Conservation (phyloP, 2,329 filamentous ascomycete genomes). For the Xylariaceae sp. region DNA sequence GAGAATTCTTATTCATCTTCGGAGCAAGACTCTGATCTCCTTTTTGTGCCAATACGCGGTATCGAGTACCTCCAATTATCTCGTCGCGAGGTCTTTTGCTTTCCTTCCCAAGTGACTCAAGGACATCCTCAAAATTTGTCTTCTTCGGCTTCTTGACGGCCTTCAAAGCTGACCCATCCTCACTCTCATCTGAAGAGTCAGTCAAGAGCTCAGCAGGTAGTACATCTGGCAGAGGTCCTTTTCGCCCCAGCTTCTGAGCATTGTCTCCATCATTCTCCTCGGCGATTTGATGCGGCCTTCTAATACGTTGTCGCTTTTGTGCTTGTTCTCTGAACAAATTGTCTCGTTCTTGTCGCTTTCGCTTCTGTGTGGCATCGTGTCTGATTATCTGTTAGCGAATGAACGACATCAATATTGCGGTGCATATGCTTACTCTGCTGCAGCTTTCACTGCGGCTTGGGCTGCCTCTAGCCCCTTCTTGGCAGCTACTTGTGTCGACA, state of each 20-base stretch:
- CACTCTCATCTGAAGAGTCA: slow-evolving; percentile 37
- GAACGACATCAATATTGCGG: not conserved
- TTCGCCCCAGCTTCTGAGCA: slow-evolving; percentile 23
- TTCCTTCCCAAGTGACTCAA: slow-evolving; percentile 33
- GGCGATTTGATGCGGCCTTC: slow-evolving; percentile 9
- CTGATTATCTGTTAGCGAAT: slow-evolving; percentile 26
- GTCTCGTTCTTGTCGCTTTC: slow-evolving; percentile 53
- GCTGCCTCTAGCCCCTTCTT: slow-evolving; percentile 41
- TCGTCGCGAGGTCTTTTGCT: slow-evolving; percentile 41
- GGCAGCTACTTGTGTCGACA: slow-evolving; percentile 49
- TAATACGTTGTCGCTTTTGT: slow-evolving; percentile 39
- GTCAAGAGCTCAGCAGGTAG: slow-evolving; percentile 51
- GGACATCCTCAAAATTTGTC: slow-evolving; percentile 39
- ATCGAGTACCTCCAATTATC: slow-evolving; percentile 49
- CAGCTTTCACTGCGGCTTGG: slow-evolving; percentile 44
- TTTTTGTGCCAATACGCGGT: slow-evolving; percentile 42
- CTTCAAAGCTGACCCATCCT: slow-evolving; percentile 17
- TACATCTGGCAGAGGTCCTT: slow-evolving; percentile 36
- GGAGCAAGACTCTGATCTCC: slow-evolving; percentile 46
- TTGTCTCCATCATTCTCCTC: slow-evolving; percentile 13
- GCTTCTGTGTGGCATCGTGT: slow-evolving; percentile 46
- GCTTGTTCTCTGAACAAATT: slow-evolving; percentile 52
- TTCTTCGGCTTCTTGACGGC: slow-evolving; percentile 32
- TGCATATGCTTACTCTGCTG: slow-evolving; percentile 42
- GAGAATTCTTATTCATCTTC: slow-evolving; percentile 38